These are phyloP conservation scores for Begonia masoniana DNA, from an alignment of 306 rosid genomes.

Conservation along the genomic window DNA sequence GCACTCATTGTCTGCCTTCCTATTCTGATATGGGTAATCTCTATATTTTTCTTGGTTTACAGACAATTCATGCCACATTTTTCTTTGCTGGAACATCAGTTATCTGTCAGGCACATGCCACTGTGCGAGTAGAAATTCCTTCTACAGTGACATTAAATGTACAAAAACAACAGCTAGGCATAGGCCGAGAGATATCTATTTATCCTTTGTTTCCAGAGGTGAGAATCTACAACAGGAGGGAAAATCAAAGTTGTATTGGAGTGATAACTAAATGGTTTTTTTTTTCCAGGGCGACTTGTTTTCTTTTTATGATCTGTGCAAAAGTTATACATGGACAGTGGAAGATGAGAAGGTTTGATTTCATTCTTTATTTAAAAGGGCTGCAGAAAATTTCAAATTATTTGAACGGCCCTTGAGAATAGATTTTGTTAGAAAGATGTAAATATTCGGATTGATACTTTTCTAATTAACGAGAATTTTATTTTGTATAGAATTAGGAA, in stretches of 20 bases:
- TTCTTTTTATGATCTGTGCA: conserved; percentile 86
- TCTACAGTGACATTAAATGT: conserved; percentile 48
- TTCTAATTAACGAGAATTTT: no score
- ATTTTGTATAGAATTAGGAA: no score
- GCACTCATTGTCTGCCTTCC: not conserved
- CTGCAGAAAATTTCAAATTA: not conserved
- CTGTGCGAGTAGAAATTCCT: conserved; percentile 59
- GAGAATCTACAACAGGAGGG: conserved; percentile 10
- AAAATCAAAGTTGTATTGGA: not conserved
- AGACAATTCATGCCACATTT: conserved; percentile 60
- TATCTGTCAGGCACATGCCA: conserved; percentile 57
- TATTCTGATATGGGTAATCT: not conserved
- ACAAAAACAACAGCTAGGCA: conserved; percentile 74
- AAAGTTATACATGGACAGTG: conserved; percentile 68
- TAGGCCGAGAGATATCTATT: conserved; percentile 69
- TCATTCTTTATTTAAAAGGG: conserved; percentile 1
- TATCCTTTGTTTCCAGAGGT: conserved; percentile 86
- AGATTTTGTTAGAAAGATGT: no score
- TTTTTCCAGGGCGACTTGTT: conserved; percentile 60
- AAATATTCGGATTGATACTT: no score
- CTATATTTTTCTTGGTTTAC: conserved; percentile 13
- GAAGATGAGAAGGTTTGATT: conserved; percentile 70
- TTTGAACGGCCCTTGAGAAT: not conserved
- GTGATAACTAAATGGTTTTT: conserved; percentile 1
- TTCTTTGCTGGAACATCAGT: conserved; percentile 33